Percentiles rank a stretch among this genome's conserved stretches.
phyloP scores from a whole-genome alignment of 2,329 filamentous ascomycete species.

The Trichoderma endophyticum region DNA sequence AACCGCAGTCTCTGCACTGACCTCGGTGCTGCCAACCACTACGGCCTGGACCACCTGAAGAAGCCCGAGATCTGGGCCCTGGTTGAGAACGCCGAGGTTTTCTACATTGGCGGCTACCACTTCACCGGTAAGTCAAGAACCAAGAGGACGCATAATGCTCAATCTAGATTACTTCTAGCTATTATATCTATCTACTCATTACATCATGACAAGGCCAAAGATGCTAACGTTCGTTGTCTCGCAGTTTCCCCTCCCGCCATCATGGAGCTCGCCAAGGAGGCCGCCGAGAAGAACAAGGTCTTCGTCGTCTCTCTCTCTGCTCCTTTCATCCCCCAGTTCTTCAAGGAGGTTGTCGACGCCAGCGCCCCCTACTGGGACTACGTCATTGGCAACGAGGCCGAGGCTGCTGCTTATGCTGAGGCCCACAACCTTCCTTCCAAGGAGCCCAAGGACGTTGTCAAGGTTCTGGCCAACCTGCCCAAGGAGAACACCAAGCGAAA shows the following conservation, averaged over 20 bases:
- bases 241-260: slow-evolving; percentile 84
- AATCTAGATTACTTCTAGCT: not conserved
- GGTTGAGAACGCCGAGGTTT: slow-evolving; percentile 82
- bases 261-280: slow-evolving; percentile 85
- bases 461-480: slow-evolving; percentile 79
- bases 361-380: slow-evolving; percentile 92
- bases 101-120: slow-evolving; percentile 95
- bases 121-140: slow-evolving; percentile 59
- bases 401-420: slow-evolving; percentile 84
- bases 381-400: slow-evolving; percentile 94
- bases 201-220: not conserved
- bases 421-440: slow-evolving; percentile 71
- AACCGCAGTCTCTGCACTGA: slow-evolving; percentile 94
- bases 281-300: slow-evolving; percentile 81
- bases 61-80: slow-evolving; percentile 86
- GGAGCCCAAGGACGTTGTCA: slow-evolving; percentile 80
- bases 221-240: not conserved
- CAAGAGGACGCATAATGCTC: not conserved
- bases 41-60: slow-evolving; percentile 92
- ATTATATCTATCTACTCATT: not conserved
- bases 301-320: slow-evolving; percentile 92
- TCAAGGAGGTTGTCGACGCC: slow-evolving; percentile 90
- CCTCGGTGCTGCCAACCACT: slow-evolving; percentile 93
- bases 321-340: slow-evolving; percentile 95
- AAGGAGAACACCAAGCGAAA: slow-evolving; percentile 87